Evolutionary conservation across 352 stramenopile species (phyloP), one percentile per base, ranked within the genome.

Genomic region (Phytophthora kernoviae): DNA sequence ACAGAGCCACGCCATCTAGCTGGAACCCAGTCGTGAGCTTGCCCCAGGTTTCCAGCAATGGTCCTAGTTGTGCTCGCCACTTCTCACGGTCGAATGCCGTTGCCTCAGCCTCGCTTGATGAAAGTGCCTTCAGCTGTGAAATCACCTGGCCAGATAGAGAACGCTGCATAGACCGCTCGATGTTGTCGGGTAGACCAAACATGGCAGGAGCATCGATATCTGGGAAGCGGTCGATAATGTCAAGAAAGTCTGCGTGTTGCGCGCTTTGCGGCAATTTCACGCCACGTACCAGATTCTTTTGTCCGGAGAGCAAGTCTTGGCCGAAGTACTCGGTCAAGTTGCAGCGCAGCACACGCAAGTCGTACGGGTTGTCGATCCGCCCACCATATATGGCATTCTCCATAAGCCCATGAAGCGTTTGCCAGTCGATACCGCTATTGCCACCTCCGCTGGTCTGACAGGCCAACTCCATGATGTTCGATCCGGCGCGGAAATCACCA

Each of bases 311-410:
- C 20, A 96, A 73, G 15, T 97, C 88, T 10, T 73, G 50, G 30
- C 66, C 89, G 63, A 98, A 98, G 57, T 95, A 97, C 39, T 89
- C 73, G 17, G 58, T 58, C 26, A 98, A 65, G 43, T 97, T 97
- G 32, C 79, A 90, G 6, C 83, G 79, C 15, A 98, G 70, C 0
- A 98, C 96, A 1, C 90, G 78, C 15, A 97, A 54, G 43, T 98
- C 96, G 63, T 96, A 97, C 41, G 83, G 81, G 42, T 98, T 98
- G 64, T 98, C 93, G 17, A 98, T 84, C 12, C 96, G 86, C 3
- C 95, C 93, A 24, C 96, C 96, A 62, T 98, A 98, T 36, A 98
- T 97, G 8, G 91, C 90, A 48, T 98, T 97, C 72, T 98, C 93
- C 90, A 98, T 98, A 21, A 98, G 65, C 0, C 94, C 94, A 33